These are phyloP conservation scores for Backusella circina DNA, from an alignment of 192 early-diverging fungal genomes.

Conservation along the genomic window DNA sequence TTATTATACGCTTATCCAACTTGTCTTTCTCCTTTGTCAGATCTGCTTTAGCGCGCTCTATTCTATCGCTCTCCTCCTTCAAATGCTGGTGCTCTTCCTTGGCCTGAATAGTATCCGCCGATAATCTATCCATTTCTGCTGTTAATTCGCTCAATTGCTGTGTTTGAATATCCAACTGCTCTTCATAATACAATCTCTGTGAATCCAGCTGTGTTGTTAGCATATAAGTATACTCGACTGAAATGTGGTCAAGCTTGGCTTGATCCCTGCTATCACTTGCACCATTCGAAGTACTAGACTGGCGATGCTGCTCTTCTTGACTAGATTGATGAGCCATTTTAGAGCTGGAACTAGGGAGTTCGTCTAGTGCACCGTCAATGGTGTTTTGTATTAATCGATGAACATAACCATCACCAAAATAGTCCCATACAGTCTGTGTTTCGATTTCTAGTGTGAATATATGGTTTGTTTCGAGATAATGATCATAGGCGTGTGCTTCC, in stretches of 20 bases:
- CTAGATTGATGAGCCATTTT: background rate
- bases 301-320: background rate
- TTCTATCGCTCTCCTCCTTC: background rate
- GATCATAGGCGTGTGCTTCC: constrained; percentile 82
- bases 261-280: constrained; percentile 11
- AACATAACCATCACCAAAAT: constrained; percentile 94
- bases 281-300: background rate
- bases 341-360: constrained; percentile 55
- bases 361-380: constrained; percentile 89
- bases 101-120: background rate
- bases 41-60: constrained; percentile 7
- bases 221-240: constrained; percentile 78
- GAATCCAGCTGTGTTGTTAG: constrained; percentile 84
- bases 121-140: constrained; percentile 23
- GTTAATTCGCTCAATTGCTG: constrained; percentile 46
- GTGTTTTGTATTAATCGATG: constrained; percentile 93
- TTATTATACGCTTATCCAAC: constrained; percentile 56
- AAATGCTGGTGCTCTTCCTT: background rate
- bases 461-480: constrained; percentile 82
- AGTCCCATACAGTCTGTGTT: constrained; percentile 98
- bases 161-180: constrained; percentile 50
- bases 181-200: constrained; percentile 84
- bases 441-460: constrained; percentile 90
- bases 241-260: constrained; percentile 75
- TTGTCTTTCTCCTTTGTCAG: constrained; percentile 42